Evolutionary conservation across 106 monocot genomes (phyloP).

Genomic region (Phalaenopsis aphrodite): DNA sequence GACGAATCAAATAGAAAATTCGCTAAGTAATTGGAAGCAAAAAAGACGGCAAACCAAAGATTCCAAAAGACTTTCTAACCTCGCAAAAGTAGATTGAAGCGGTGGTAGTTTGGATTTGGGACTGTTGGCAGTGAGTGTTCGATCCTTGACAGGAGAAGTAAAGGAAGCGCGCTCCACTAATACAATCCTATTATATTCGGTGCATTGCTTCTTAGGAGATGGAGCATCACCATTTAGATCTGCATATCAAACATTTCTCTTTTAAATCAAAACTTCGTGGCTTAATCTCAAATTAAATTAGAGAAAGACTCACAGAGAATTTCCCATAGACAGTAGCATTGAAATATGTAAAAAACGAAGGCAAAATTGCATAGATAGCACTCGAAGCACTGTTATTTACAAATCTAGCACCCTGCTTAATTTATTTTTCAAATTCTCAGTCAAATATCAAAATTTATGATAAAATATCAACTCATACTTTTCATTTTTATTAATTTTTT

Average conservation of each 20-base stretch:
- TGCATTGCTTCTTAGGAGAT: slow-evolving; percentile 67
- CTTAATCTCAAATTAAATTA: neutral
- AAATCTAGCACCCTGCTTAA: too few species aligned
- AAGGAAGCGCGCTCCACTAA: slow-evolving; percentile 71
- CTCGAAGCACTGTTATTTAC: too few species aligned
- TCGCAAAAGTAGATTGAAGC: slow-evolving; percentile 93
- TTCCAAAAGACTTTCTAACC: slow-evolving; percentile 23
- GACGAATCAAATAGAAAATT: neutral
- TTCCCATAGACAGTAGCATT: neutral
- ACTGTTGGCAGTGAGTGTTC: slow-evolving; percentile 22
- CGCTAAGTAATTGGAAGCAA: neutral
- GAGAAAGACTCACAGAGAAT: neutral
- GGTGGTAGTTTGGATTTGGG: slow-evolving; percentile 69
- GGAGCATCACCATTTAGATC: slow-evolving; percentile 46
- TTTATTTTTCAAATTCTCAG: too few species aligned
- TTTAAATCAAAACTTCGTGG: neutral
- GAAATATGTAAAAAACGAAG: neutral
- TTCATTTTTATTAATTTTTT: too few species aligned
- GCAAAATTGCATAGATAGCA: too few species aligned
- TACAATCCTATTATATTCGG: slow-evolving; percentile 39
- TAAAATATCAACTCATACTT: too few species aligned
- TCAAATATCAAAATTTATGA: too few species aligned
- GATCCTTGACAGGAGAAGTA: slow-evolving; percentile 79
- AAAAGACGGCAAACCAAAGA: neutral
- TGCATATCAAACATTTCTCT: slow-evolving; percentile 18